A percentile compares a stretch with the other conserved stretches of the same genome.
phyloP scores from a whole-genome alignment of 305 asterid genomes.

The Caryopteris hybrid region DNA sequence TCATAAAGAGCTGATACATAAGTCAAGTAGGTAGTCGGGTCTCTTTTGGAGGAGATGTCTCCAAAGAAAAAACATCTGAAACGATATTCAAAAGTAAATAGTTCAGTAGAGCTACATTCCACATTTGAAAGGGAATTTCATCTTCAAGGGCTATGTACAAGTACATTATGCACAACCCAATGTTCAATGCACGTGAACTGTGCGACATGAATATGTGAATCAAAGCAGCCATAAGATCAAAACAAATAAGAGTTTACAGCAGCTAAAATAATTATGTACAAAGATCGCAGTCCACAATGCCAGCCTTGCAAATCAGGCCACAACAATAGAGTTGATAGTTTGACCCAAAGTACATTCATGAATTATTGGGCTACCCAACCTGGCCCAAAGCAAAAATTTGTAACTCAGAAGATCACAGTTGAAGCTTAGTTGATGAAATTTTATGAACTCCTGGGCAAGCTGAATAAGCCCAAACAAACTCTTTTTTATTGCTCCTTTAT shows the following conservation, averaged over 20 bases:
- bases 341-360: not conserved
- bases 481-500: not conserved
- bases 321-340: not conserved
- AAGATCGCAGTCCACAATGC: not conserved
- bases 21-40: slow-evolving; percentile 63
- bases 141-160: not conserved
- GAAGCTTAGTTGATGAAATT: not conserved
- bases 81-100: slow-evolving; percentile 18
- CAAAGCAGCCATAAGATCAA: not conserved
- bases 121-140: not conserved
- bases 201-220: not conserved
- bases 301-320: not conserved
- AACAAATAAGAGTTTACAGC: not conserved
- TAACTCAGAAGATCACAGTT: not conserved
- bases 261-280: not conserved
- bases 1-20: slow-evolving; percentile 58
- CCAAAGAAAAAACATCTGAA: slow-evolving; percentile 94
- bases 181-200: no score
- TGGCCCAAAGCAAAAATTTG: not conserved
- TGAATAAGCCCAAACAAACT: not conserved
- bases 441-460: not conserved
- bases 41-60: slow-evolving; percentile 87
- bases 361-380: not conserved
- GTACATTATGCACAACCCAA: not conserved
- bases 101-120: slow-evolving; percentile 7